A percentile compares a stretch with the other conserved stretches of the same genome.
Evolutionary conservation across 2,329 filamentous ascomycete species (phyloP).

Genomic region (Fusarium sterilihyphosum): DNA sequence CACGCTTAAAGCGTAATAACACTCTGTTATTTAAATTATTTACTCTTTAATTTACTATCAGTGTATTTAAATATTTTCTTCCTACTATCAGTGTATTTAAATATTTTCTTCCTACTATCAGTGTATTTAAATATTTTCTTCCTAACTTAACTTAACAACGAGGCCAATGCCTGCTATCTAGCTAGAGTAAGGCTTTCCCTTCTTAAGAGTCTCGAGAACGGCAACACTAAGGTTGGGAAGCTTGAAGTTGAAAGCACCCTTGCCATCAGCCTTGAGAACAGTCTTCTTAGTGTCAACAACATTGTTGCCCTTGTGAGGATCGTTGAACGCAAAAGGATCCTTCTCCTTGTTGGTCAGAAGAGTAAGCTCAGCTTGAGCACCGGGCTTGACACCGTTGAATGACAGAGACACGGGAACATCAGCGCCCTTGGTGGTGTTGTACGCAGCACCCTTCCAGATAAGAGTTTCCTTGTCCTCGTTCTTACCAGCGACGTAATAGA

Average conservation of each 20-base stretch:
- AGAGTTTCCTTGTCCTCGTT: conserved; percentile 53
- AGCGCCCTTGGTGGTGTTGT: conserved; percentile 59
- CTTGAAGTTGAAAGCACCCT: conserved; percentile 61
- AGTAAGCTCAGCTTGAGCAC: conserved; percentile 55
- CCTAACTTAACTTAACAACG: rapidly evolving
- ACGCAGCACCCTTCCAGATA: conserved; percentile 63
- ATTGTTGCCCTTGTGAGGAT: conserved; percentile 57
- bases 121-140: no score
- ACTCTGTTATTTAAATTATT: rapidly evolving
- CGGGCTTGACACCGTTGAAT: conserved; percentile 56
- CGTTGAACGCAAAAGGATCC: conserved; percentile 57
- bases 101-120: no score
- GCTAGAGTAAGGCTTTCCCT: conserved; percentile 5
- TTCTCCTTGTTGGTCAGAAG: conserved; percentile 54
- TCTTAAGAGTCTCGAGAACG: conserved; percentile 58
- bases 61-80: not conserved
- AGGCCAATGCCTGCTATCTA: not conserved
- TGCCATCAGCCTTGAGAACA: conserved; percentile 52
- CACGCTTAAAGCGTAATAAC: rapidly evolving
- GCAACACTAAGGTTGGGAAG: conserved; percentile 66
- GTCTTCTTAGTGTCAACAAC: conserved; percentile 57
- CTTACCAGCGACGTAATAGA: conserved; percentile 61
- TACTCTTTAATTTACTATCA: not conserved
- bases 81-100: rapidly evolving
- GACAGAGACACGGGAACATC: conserved; percentile 57